These are phyloP conservation scores for Xylariales sp. DNA, from an alignment of 2,329 filamentous ascomycete species.

Conservation along the genomic window DNA sequence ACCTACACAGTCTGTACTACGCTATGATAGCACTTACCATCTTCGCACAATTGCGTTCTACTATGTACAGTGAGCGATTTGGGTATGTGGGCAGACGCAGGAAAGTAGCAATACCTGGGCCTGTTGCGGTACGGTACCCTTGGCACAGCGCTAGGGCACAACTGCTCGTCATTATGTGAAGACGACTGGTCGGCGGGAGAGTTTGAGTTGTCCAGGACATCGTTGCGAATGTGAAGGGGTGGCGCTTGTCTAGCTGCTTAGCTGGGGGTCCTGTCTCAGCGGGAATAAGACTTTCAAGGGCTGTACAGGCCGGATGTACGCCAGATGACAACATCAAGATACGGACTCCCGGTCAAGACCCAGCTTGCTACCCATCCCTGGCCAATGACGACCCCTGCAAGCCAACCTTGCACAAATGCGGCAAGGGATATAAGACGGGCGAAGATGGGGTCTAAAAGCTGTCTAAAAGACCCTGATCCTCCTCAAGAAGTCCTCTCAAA, in stretches of 20 bases:
- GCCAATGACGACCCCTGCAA: neutral
- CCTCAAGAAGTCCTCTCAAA: neutral
- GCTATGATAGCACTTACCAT: no score
- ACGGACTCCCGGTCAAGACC: neutral
- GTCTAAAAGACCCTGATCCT: slow-evolving; percentile 1
- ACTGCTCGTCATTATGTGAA: neutral
- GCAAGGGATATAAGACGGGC: neutral
- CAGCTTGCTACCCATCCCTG: neutral
- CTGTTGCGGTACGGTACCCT: no score
- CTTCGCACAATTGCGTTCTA: no score
- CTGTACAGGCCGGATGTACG: slow-evolving; percentile 3
- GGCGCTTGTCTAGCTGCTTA: slow-evolving; percentile 9
- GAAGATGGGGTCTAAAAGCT: no score
- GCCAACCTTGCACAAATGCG: neutral
- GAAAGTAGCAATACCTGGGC: no score
- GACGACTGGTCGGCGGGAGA: slow-evolving; percentile 3
- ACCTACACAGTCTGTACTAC: no score
- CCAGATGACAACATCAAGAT: slow-evolving; percentile 1
- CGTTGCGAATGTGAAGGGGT: slow-evolving; percentile 9
- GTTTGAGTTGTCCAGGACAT: neutral
- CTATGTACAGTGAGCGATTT: no score
- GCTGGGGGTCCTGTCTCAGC: slow-evolving; percentile 8
- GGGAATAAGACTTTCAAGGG: slow-evolving; percentile 8
- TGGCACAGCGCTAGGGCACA: slow-evolving; percentile 1
- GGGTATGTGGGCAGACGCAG: no score